Conservation (phyloP, 805 yeast species). For the Cyberlindnera suaveolens region DNA sequence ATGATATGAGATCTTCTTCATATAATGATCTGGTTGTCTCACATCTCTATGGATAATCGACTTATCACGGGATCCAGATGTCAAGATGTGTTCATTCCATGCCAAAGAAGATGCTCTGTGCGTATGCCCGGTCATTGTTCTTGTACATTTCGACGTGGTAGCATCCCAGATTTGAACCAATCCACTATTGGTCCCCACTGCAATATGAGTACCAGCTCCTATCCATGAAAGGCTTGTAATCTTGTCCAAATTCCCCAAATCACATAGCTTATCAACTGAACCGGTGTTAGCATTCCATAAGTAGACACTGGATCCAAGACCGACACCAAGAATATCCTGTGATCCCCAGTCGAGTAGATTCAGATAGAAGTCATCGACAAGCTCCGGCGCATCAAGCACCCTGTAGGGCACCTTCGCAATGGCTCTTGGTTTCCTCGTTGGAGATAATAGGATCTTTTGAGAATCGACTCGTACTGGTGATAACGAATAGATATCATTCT, state of each 20-base stretch:
- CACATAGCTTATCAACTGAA: slow-evolving; percentile 74
- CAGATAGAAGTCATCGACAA: slow-evolving; percentile 88
- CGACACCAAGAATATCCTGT: slow-evolving; percentile 83
- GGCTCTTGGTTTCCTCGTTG: slow-evolving; percentile 70
- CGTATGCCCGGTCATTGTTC: slow-evolving; percentile 90
- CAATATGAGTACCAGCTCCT: slow-evolving; percentile 89
- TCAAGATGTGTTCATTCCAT: slow-evolving; percentile 88
- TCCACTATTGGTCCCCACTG: slow-evolving; percentile 85
- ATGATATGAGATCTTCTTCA: slow-evolving; percentile 66
- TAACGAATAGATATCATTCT: slow-evolving; percentile 69
- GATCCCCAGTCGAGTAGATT: slow-evolving; percentile 95
- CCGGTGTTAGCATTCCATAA: slow-evolving; percentile 88
- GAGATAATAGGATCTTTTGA: slow-evolving; percentile 71
- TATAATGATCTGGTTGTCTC: slow-evolving; percentile 75
- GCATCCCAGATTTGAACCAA: slow-evolving; percentile 95
- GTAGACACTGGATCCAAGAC: slow-evolving; percentile 81
- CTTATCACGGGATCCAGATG: slow-evolving; percentile 84
- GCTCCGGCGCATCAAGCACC: slow-evolving; percentile 92
- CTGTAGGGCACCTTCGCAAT: slow-evolving; percentile 86
- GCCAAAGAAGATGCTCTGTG: slow-evolving; percentile 81
- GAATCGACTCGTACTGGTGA: slow-evolving; percentile 89
- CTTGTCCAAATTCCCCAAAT: slow-evolving; percentile 58
- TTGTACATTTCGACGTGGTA: slow-evolving; percentile 66
- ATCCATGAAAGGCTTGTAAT: slow-evolving; percentile 91
- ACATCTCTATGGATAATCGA: slow-evolving; percentile 88